Percentiles rank a stretch among this genome's conserved stretches.
Conservation (phyloP, 169 alveolate genomes). For the Plasmodium gonderi region DNA sequence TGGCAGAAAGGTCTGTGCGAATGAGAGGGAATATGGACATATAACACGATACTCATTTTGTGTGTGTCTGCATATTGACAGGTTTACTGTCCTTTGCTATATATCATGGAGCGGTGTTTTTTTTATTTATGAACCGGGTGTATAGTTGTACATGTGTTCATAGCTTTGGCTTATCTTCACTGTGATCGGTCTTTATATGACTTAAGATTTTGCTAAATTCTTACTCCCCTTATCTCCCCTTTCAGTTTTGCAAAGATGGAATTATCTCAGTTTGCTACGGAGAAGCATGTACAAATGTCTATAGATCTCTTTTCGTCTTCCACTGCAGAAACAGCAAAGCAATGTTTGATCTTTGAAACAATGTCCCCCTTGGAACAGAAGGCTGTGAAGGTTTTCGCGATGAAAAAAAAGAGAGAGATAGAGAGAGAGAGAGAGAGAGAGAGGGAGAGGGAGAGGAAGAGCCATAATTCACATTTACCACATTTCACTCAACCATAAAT, state of each 20-base stretch:
- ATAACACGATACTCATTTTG: background rate
- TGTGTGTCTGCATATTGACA: background rate
- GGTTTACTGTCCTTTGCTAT: background rate
- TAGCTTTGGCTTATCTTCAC: background rate
- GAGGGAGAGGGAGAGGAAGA: too few relatives aligned
- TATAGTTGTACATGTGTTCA: background rate
- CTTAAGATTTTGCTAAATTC: background rate
- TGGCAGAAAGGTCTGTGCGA: slow-evolving; percentile 89
- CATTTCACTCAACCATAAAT: too few relatives aligned
- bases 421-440: too few relatives aligned
- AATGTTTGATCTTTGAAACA: slow-evolving; percentile 84
- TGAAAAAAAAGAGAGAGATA: too few relatives aligned
- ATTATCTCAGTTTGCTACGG: slow-evolving; percentile 89
- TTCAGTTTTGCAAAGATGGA: slow-evolving; percentile 92
- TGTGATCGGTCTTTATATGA: background rate
- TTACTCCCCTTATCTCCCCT: background rate
- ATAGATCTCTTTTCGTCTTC: slow-evolving; percentile 91
- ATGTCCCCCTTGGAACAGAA: slow-evolving; percentile 88
- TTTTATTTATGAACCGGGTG: background rate
- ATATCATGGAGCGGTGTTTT: background rate
- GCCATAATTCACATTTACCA: too few relatives aligned
- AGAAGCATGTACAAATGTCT: slow-evolving; percentile 92
- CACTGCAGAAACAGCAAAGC: slow-evolving; percentile 91
- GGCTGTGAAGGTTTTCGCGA: slow-evolving; percentile 79
- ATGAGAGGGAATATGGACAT: background rate